Evolutionary conservation across 768 basidiomycete species (phyloP), one percentile per base, ranked within the genome.

Genomic region (Podaxis carcinomalis): DNA sequence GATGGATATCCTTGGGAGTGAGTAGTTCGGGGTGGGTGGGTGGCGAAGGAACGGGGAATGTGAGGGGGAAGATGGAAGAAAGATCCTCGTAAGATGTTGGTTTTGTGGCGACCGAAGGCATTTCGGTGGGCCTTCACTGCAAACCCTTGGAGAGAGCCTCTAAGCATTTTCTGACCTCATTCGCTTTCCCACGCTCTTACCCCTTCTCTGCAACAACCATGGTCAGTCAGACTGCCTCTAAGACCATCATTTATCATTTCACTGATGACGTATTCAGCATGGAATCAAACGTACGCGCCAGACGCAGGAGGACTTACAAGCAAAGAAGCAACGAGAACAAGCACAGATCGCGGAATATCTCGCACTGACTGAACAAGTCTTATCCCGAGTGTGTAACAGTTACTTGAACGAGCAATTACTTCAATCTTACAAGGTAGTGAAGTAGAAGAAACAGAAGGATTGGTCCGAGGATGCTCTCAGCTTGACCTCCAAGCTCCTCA

Each of bases 41-140:
- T 5, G 94, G 94, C 1, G 83, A 89, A 13, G 96, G 96, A 56
- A 89, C 75, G 16, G 96, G 96, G 56, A 83, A 81, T 3, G 95
- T 92, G 64, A 99, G 76, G 1, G 96, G 95, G 69, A 98, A 95
- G 50, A 80, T 72, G 11, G 80, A 78, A 54, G 76, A 70, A 47
- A 83, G 68, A 55, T 77, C 75, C 67, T 86, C 82, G 51, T 86
- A 60, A 7, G 81, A 77, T 55, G 75, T 66, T 62, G 71, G 71
- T 71, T 79, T 81, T 68, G 77, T 68, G 44, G 83, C 80, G 56
- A 81, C 78, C 47, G 85, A 83, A 52, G 84, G 85, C 83, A 87
- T 87, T 69, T 70, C 77, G 61, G 57, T 46, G 55, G 39, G 35
- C 23, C 50, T 16, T 32, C 42, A 46, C 57, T 58, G 13, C 19